Base-by-base conservation (phyloP, 768 basidiomycete species). In the Amanita inopinata region DNA sequence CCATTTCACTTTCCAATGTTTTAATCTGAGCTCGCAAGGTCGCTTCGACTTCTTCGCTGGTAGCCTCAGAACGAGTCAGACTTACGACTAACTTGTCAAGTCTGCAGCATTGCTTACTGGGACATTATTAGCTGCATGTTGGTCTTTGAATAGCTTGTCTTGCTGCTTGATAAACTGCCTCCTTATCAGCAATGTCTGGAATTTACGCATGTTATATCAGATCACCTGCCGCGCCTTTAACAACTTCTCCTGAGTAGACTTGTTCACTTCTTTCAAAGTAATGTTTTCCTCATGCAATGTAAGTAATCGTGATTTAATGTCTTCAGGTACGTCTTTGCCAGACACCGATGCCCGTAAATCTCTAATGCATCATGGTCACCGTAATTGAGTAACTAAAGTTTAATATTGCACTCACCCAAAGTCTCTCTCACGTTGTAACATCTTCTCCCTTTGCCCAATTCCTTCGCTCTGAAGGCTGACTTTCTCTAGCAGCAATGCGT, bases 121-220 rank as follows among this genome's bases (percentile, higher is more conserved):
- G 15, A 64, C 67, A 22, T 63, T 65, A 51, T 70, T 71, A 38
- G 77, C 74, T 3, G 79, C 76, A 38, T 81, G 79, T 53, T 83
- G 81, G 54, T 89, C 85, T 51, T 83, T 84, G 63, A 92, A 83
- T 20, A 90, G 67, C 49, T 84, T 85, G 62, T 96, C 91, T 59
- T 94, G 92, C 23, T 80, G 73, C 57, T 89, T 90, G 66, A 97
- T 90, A 61, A 94, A 92, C 87, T 93, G 44, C 17, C 6, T 15
- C 14, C n/a, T 17, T 28, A 17, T 44, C 14, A 5, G 15, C 28
- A 40, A 47, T 17, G 10, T 9, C 1, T 38, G 22, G 22, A 17
- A 23, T 17, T 31, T 20, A n/a, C 17, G 39, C 11, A 34, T n/a
- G 37, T 4, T 32, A 18, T 23, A 15, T 7, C 32, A 27, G 44